A percentile compares a stretch with the other conserved stretches of the same genome.
phyloP scores from a whole-genome alignment of 768 basidiomycete species.

The Podaxis rugospora region DNA sequence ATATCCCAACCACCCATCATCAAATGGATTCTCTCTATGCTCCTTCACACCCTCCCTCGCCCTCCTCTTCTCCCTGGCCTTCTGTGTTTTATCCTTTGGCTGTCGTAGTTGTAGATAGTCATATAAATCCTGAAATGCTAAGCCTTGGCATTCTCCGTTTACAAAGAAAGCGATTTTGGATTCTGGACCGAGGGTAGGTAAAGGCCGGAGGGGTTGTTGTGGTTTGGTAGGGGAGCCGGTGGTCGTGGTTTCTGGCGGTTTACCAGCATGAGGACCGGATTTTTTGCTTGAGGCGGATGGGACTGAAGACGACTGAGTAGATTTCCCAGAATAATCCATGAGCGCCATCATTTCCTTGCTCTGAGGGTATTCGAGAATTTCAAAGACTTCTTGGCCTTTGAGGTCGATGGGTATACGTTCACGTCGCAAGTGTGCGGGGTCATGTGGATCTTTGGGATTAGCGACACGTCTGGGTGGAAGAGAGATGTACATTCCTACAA shows the following conservation, averaged over 20 bases:
- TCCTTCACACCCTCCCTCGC: constrained; percentile 67
- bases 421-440: constrained; percentile 80
- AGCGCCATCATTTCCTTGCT: constrained; percentile 91
- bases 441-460: constrained; percentile 57
- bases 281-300: constrained; percentile 61
- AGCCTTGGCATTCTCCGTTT: constrained; percentile 81
- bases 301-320: constrained; percentile 47
- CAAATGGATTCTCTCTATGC: constrained; percentile 79
- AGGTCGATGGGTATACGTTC: constrained; percentile 92
- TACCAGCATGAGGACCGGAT: constrained; percentile 48
- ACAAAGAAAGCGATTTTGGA: constrained; percentile 88
- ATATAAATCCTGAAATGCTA: constrained; percentile 85
- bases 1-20: constrained; percentile 94
- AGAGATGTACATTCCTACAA: constrained; percentile 90
- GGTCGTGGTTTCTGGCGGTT: constrained; percentile 57
- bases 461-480: constrained; percentile 68
- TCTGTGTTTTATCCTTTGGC: constrained; percentile 48
- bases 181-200: constrained; percentile 58
- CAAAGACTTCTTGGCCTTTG: constrained; percentile 97
- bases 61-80: constrained; percentile 61
- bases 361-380: constrained; percentile 83
- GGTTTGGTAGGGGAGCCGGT: constrained; percentile 27
- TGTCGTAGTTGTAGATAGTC: constrained; percentile 83
- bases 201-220: constrained; percentile 48
- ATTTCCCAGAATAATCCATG: constrained; percentile 71